These are phyloP conservation scores for Aspergillus quadrilineatus DNA, from an alignment of 2,329 filamentous ascomycete species.

Conservation along the genomic window DNA sequence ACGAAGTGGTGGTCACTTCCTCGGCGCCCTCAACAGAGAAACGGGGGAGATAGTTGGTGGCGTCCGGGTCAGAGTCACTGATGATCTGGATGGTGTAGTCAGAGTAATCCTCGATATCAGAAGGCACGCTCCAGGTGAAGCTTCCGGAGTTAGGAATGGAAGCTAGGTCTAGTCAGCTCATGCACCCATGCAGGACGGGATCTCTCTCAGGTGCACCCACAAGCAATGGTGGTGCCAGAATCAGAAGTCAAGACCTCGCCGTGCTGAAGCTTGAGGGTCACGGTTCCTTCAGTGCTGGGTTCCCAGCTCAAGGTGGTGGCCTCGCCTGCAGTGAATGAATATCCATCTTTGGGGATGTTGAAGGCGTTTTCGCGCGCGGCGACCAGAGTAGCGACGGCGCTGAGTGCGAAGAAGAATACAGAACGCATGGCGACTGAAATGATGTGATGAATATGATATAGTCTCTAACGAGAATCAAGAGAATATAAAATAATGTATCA, in stretches of 20 bases:
- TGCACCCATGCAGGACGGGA: not conserved
- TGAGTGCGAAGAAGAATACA: slow-evolving; percentile 43
- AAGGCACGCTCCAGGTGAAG: slow-evolving; percentile 50
- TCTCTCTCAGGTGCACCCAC: slow-evolving; percentile 36
- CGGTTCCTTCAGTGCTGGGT: slow-evolving; percentile 50
- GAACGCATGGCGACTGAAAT: slow-evolving; percentile 45
- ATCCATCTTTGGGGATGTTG: slow-evolving; percentile 45
- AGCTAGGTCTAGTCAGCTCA: slow-evolving; percentile 33
- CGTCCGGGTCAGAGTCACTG: slow-evolving; percentile 43
- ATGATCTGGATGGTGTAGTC: slow-evolving; percentile 57
- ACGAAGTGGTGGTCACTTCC: slow-evolving; percentile 31
- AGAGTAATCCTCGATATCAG: slow-evolving; percentile 41
- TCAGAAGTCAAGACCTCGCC: slow-evolving; percentile 42
- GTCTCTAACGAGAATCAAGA: slow-evolving; percentile 4
- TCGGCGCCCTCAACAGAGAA: slow-evolving; percentile 51
- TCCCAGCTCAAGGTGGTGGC: slow-evolving; percentile 50
- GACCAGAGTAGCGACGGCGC: slow-evolving; percentile 47
- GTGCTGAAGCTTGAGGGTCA: slow-evolving; percentile 53
- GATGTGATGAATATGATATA: slow-evolving; percentile 10
- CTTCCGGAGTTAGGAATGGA: slow-evolving; percentile 50
- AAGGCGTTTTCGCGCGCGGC: slow-evolving; percentile 50
- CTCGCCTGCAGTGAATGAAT: slow-evolving; percentile 48
- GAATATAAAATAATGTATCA: slow-evolving; percentile 5
- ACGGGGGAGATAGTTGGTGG: slow-evolving; percentile 54
- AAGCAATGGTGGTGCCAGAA: slow-evolving; percentile 42